Conservation (phyloP, 2,329 filamentous ascomycete genomes). For the Penicillium italicum region DNA sequence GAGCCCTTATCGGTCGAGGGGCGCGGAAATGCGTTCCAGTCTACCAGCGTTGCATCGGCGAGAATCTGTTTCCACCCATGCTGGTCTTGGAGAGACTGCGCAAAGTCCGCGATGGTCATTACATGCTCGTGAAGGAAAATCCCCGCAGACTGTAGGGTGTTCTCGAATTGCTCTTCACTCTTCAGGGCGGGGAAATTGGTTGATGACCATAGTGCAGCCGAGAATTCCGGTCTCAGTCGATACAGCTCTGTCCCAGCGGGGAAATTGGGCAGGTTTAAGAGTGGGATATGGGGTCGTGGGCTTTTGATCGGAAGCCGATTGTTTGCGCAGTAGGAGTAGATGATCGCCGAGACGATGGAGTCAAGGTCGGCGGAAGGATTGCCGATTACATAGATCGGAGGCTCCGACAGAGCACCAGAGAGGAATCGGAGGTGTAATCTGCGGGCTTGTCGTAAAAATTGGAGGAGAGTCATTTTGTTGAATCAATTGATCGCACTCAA, state of each 20-base stretch:
- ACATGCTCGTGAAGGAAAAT: slow-evolving; percentile 33
- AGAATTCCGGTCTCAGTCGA: slow-evolving; percentile 56
- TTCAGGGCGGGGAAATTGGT: slow-evolving; percentile 28
- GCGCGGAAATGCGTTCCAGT: slow-evolving; percentile 46
- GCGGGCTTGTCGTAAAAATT: slow-evolving; percentile 38
- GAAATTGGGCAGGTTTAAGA: slow-evolving; percentile 55
- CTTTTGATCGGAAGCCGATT: slow-evolving; percentile 41
- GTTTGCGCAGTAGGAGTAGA: slow-evolving; percentile 58
- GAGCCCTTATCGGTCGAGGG: slow-evolving; percentile 44
- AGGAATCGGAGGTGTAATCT: slow-evolving; percentile 30
- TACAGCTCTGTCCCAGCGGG: slow-evolving; percentile 47
- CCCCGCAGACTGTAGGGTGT: slow-evolving; percentile 24
- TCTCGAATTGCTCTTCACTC: slow-evolving; percentile 23
- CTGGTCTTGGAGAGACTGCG: slow-evolving; percentile 18
- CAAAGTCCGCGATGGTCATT: slow-evolving; percentile 42
- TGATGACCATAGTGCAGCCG: slow-evolving; percentile 52
- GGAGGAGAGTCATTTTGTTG: slow-evolving; percentile 28
- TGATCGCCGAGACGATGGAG: slow-evolving; percentile 58
- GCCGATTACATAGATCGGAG: slow-evolving; percentile 41
- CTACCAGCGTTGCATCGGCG: slow-evolving; percentile 39
- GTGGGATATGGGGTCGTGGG: slow-evolving; percentile 51
- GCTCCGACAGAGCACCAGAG: slow-evolving; percentile 19
- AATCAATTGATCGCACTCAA: not conserved
- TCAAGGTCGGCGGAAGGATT: slow-evolving; percentile 56
- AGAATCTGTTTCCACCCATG: slow-evolving; percentile 1